phyloP scores from a whole-genome alignment of 1,139 yeast species.

The Petasospora rhodanensis region DNA sequence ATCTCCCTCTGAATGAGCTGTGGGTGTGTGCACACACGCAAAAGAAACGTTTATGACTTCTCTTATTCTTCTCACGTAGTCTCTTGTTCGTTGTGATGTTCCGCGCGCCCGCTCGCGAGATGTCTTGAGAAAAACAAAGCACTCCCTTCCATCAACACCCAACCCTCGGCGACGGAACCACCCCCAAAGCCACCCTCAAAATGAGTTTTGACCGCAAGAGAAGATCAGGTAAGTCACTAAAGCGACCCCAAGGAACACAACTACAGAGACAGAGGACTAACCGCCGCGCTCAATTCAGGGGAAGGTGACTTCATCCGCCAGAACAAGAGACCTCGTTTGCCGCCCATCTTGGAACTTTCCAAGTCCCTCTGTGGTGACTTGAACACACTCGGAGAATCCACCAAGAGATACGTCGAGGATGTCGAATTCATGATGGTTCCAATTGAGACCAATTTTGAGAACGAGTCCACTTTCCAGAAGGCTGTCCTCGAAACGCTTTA shows the following conservation, averaged over 20 bases:
- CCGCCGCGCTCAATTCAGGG: too few species aligned
- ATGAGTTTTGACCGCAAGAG: conserved; percentile 26
- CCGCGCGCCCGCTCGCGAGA: too few species aligned
- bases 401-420: conserved; percentile 56
- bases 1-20: conserved; percentile 4
- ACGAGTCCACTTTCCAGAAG: conserved; percentile 56
- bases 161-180: too few species aligned
- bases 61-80: too few species aligned
- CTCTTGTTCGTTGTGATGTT: too few species aligned
- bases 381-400: conserved; percentile 61
- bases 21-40: neutral
- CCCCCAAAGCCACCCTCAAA: too few species aligned
- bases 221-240: conserved; percentile 20
- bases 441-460: conserved; percentile 63
- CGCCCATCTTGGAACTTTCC: conserved; percentile 36
- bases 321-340: conserved; percentile 29
- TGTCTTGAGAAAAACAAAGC: conserved; percentile 1
- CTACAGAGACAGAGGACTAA: too few species aligned
- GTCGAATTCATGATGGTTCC: conserved; percentile 64
- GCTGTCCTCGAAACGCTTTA: conserved; percentile 59
- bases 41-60: neutral
- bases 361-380: conserved; percentile 47
- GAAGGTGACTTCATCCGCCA: conserved; percentile 20
- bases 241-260: too few species aligned
- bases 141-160: too few species aligned